Evolutionary conservation across 176 grass and related monocot genomes (phyloP).

Genomic region (Tillandsia leiboldiana): DNA sequence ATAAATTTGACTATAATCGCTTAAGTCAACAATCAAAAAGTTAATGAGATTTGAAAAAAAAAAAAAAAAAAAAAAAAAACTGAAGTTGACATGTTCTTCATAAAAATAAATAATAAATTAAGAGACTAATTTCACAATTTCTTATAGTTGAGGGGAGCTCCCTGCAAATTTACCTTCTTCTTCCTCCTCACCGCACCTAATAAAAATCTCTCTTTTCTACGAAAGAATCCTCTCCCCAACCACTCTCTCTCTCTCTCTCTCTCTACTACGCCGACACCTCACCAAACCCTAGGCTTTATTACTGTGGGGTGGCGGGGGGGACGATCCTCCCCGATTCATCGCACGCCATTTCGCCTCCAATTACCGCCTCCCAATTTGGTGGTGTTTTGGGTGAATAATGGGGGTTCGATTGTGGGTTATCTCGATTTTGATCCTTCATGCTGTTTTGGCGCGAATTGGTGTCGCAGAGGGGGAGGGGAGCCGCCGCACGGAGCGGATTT

Average conservation of each 20-base stretch:
- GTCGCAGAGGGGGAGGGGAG: slow-evolving; percentile 8
- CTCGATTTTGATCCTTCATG: slow-evolving; percentile 19
- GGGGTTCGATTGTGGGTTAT: slow-evolving; percentile 21
- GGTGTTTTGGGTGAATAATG: slow-evolving; percentile 11
- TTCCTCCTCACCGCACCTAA: neutral
- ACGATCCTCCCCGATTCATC: neutral
- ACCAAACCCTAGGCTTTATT: neutral
- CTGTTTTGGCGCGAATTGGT: slow-evolving; percentile 1
- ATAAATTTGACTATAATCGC: too few relatives aligned
- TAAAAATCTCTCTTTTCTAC: neutral
- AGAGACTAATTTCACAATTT: too few relatives aligned
- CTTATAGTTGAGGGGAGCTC: neutral
- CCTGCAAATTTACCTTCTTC: neutral
- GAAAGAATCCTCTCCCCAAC: neutral
- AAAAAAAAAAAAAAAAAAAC: too few relatives aligned
- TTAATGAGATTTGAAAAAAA: too few relatives aligned
- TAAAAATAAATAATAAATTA: too few relatives aligned
- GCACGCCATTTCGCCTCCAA: too few relatives aligned
- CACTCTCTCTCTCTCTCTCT: neutral
- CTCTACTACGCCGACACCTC: neutral
- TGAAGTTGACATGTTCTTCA: too few relatives aligned
- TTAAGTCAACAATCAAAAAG: too few relatives aligned
- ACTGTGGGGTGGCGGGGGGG: neutral
- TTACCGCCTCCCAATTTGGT: too few relatives aligned
- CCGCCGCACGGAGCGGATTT: slow-evolving; percentile 34